Base-by-base conservation (phyloP, 129 eudicot species). In the Lactuca sativa region DNA sequence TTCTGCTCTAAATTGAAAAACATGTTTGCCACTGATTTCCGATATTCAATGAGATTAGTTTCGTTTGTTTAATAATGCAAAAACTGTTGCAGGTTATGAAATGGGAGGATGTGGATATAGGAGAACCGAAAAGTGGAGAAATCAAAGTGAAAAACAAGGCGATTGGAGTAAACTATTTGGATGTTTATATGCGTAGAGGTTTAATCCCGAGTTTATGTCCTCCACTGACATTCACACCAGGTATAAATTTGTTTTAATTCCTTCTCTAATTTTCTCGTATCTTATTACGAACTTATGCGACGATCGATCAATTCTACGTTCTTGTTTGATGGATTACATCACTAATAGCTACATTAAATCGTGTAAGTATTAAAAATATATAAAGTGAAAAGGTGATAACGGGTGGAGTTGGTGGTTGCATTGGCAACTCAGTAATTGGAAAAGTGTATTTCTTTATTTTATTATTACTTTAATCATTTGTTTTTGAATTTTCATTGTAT, bases 91-190 rank as follows among this genome's bases (percentile, higher is more conserved):
- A 70, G 75, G 52, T 44, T 58, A 59, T 71, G 68, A 71, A 71
- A 59, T n/a, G 18, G 8, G 76, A 71, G 4, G 76, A 83, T 83
- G 85, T 83, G 63, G 86, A 83, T 75, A 56, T 86, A 16, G 85
- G 86, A 15, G 89, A 83, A 79, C 92, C 92, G 4, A 83, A 86
- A 74, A 77, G 53, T 2, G 89, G 89, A 56, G 85, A 83, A 63
- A 73, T 86, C 61, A 82, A 72, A 40, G 74, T 86, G 80, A 83
- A 70, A 69, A 75, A 83, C 74, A 83, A 81, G 41, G 88, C 92
- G 38, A 76, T 86, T 69, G 92, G 89, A 13, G 38, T 86, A n/a
- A 86, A 86, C 57, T 86, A 78, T 75, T 69, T 81, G 6, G 92
- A 86, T 76, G 60, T 78, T 18, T 86, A 86, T 70, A 78, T 75